These are phyloP conservation scores for Neonectria neomacrospora DNA, from an alignment of 2,329 filamentous ascomycete genomes.

Conservation along the genomic window DNA sequence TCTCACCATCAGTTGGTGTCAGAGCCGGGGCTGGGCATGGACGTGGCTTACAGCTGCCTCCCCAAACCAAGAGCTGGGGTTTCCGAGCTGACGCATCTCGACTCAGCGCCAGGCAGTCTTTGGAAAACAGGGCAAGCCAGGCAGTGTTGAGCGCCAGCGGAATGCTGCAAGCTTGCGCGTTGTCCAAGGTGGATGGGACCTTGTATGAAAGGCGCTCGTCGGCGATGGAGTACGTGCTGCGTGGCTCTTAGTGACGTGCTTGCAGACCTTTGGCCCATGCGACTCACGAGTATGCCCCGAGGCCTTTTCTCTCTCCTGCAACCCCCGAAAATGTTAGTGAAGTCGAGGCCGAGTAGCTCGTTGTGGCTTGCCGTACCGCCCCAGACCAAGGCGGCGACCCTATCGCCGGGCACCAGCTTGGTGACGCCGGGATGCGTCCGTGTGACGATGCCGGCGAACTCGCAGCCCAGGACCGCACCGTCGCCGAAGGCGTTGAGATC, in stretches of 20 bases:
- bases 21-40: too few relatives aligned
- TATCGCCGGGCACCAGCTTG: conserved; percentile 28
- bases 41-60: conserved; percentile 51
- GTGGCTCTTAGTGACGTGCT: background rate
- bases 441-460: conserved; percentile 51
- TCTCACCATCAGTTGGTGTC: conserved; percentile 16
- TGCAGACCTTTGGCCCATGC: rapidly evolving
- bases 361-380: conserved; percentile 34
- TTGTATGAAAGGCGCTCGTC: conserved; percentile 54
- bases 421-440: conserved; percentile 41
- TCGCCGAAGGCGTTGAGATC: conserved; percentile 53
- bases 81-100: background rate
- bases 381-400: conserved; percentile 42
- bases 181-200: conserved; percentile 43
- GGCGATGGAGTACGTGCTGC: conserved; percentile 51
- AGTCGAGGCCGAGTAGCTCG: background rate
- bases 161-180: conserved; percentile 48
- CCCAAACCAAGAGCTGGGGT: conserved; percentile 51
- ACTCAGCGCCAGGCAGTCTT: conserved; percentile 47
- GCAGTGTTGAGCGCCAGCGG: conserved; percentile 52
- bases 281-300: conserved; percentile 49
- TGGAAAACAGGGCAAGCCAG: conserved; percentile 53
- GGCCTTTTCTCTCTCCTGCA: conserved; percentile 39
- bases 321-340: background rate
- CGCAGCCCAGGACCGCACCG: conserved; percentile 49